Evolutionary conservation across 164 flowering plant species (phyloP).

Genomic region (Cinnamomum chago): DNA sequence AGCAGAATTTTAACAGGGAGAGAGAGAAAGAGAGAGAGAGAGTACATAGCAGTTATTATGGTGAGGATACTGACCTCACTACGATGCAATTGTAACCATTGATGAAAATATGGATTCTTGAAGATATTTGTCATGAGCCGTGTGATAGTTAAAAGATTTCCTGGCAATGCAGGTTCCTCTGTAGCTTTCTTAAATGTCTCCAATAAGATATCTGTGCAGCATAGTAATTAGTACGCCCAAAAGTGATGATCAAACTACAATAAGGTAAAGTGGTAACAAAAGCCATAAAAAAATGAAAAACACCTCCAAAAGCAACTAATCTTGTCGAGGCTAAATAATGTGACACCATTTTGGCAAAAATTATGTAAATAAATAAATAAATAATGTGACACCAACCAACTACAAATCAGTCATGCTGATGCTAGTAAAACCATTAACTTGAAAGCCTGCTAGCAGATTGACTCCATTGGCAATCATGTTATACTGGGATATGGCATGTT

Average conservation of each 20-base stretch:
- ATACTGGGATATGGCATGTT: no score
- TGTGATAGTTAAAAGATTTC: slow-evolving; percentile 67
- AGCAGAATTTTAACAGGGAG: no score
- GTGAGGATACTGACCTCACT: slow-evolving; percentile 51
- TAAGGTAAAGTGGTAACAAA: neutral
- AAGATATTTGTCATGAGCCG: slow-evolving; percentile 81
- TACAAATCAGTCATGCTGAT: no score
- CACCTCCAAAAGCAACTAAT: neutral
- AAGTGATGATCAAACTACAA: neutral
- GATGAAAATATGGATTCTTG: slow-evolving; percentile 50
- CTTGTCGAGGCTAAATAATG: neutral
- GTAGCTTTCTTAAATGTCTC: slow-evolving; percentile 64
- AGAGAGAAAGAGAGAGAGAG: no score
- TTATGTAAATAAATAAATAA: no score
- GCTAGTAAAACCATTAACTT: no score
- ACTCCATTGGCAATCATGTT: no score
- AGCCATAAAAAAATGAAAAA: neutral
- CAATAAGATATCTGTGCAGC: slow-evolving; percentile 56
- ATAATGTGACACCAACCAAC: no score
- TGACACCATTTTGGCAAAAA: no score
- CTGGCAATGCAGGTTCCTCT: slow-evolving; percentile 43
- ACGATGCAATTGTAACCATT: slow-evolving; percentile 65
- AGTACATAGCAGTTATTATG: no score
- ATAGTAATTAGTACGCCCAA: slow-evolving; percentile 9
- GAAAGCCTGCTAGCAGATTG: no score